Percentiles rank a stretch among this genome's conserved stretches.
phyloP scores from a whole-genome alignment of 352 stramenopile species.

The Bremia lactucae region DNA sequence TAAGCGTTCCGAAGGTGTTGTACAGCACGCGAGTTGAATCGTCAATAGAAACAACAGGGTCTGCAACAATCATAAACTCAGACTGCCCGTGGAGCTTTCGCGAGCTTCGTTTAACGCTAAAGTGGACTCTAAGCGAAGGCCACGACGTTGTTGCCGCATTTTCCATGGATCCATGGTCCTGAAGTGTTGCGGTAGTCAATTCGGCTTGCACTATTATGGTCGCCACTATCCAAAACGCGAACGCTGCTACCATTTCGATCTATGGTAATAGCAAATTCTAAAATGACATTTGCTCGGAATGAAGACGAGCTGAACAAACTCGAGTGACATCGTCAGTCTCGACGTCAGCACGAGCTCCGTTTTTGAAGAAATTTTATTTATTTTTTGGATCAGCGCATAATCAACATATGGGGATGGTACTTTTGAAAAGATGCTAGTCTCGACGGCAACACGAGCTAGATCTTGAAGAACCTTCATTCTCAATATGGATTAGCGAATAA shows the following conservation, averaged over 20 bases:
- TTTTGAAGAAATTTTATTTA: too few relatives aligned
- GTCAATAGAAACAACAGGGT: constrained; percentile 11
- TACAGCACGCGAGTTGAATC: constrained; percentile 20
- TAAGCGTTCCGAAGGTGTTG: constrained; percentile 16
- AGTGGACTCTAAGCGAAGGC: constrained; percentile 16
- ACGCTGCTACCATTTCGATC: not conserved
- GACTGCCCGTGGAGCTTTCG: constrained; percentile 20
- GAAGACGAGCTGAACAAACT: too few relatives aligned
- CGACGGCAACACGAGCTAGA: too few relatives aligned
- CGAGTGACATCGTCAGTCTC: too few relatives aligned
- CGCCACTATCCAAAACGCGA: not conserved
- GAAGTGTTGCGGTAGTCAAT: not conserved
- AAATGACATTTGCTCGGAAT: not conserved
- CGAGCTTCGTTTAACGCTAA: constrained; percentile 21
- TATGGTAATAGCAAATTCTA: too few relatives aligned
- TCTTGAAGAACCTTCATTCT: too few relatives aligned
- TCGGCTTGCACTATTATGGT: not conserved
- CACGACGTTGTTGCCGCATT: constrained; percentile 5
- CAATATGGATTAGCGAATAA: too few relatives aligned
- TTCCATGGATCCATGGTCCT: not conserved
- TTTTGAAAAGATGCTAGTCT: too few relatives aligned
- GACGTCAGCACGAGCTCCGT: too few relatives aligned
- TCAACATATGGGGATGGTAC: too few relatives aligned
- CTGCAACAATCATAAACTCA: constrained; percentile 22
- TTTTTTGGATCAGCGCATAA: too few relatives aligned